These are phyloP conservation scores for Rhodotorula taiwanensis DNA, from an alignment of 768 basidiomycete species.

Conservation along the genomic window DNA sequence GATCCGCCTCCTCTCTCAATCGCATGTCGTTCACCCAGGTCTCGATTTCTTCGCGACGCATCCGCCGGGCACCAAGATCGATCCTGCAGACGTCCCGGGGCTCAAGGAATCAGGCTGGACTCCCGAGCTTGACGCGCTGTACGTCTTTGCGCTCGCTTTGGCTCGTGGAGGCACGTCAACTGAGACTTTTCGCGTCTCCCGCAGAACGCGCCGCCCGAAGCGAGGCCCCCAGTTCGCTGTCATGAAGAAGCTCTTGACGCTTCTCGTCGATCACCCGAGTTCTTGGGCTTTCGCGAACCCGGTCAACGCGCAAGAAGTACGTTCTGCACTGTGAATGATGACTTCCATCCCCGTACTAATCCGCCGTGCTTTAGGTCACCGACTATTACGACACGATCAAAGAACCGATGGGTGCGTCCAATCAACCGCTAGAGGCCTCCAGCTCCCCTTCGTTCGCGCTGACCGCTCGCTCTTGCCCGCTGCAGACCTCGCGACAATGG, in stretches of 20 bases:
- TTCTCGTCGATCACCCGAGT: constrained; percentile 66
- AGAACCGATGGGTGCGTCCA: constrained; percentile 62
- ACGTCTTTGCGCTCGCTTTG: neutral
- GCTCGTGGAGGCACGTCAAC: neutral
- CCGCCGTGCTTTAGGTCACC: constrained; percentile 49
- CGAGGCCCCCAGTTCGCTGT: constrained; percentile 54
- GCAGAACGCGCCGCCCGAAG: constrained; percentile 48
- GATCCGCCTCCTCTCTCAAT: constrained; percentile 75
- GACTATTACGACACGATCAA: constrained; percentile 86
- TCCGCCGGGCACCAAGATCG: constrained; percentile 45
- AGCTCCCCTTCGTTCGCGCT: neutral
- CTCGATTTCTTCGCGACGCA: constrained; percentile 48
- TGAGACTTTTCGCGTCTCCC: neutral
- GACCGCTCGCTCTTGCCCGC: no score
- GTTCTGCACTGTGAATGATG: neutral
- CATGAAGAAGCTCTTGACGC: constrained; percentile 71
- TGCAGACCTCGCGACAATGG: constrained; percentile 79
- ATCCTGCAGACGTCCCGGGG: constrained; percentile 78
- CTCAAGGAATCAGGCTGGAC: constrained; percentile 82
- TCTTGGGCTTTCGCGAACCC: constrained; percentile 86
- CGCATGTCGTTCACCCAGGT: constrained; percentile 78
- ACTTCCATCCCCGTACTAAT: neutral
- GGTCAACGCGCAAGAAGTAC: constrained; percentile 59
- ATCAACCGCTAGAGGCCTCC: neutral
- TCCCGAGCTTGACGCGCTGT: constrained; percentile 68